Conservation (phyloP, 2,329 filamentous ascomycete genomes). For the Hymenoscyphus salicellus region DNA sequence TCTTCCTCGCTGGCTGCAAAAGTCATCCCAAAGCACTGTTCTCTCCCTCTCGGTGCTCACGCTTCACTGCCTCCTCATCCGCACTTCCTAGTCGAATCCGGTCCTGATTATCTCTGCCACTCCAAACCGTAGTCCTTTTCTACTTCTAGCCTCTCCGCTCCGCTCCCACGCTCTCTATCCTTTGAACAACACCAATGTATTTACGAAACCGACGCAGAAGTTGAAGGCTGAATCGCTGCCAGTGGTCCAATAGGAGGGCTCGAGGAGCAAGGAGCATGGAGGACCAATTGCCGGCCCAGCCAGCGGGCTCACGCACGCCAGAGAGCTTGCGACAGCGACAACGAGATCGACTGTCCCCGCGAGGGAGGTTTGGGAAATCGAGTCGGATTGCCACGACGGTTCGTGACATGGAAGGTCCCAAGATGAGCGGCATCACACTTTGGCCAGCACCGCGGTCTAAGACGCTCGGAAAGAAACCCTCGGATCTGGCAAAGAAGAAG, state of each 20-base stretch:
- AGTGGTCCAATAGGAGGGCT: slow-evolving; percentile 10
- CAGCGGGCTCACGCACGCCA: slow-evolving; percentile 26
- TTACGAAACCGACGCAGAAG: slow-evolving; percentile 22
- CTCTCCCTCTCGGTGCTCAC: neutral
- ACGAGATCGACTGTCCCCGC: slow-evolving; percentile 35
- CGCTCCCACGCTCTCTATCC: neutral
- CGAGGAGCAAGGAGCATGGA: slow-evolving; percentile 17
- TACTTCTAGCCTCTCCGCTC: neutral
- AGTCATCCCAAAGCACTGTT: neutral
- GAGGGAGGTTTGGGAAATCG: slow-evolving; percentile 30
- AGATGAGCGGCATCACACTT: slow-evolving; percentile 22
- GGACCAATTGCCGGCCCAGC: slow-evolving; percentile 13
- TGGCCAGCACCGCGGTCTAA: slow-evolving; percentile 28
- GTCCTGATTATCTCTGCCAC: neutral
- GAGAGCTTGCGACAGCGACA: slow-evolving; percentile 37
- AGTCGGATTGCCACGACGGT: slow-evolving; percentile 24
- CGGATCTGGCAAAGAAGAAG: slow-evolving; percentile 27
- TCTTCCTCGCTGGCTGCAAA: neutral
- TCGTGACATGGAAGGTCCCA: slow-evolving; percentile 24
- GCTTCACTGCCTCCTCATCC: neutral
- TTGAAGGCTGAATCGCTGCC: slow-evolving; percentile 17
- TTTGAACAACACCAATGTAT: slow-evolving; percentile 28
- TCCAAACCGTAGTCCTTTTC: neutral
- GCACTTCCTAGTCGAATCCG: neutral
- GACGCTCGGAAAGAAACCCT: slow-evolving; percentile 21